Evolutionary conservation across 2,329 filamentous ascomycete genomes (phyloP).

Genomic region (Endoconidiophora laricicola): DNA sequence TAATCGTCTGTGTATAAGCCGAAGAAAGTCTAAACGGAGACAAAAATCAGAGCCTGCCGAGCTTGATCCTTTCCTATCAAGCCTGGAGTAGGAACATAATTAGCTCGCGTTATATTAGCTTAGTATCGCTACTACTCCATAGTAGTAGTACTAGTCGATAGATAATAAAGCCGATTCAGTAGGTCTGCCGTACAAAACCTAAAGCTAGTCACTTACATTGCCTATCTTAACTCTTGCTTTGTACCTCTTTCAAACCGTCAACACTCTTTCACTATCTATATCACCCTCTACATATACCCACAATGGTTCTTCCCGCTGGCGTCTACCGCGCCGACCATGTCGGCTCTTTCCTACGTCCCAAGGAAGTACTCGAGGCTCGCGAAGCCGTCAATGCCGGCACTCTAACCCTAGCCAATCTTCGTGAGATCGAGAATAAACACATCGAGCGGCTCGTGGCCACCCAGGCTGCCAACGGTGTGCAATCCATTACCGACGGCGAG

Average conservation of each 20-base stretch:
- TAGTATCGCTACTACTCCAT: too few species aligned
- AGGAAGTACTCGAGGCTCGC: conserved; percentile 9
- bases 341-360: conserved; percentile 11
- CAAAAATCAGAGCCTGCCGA: too few species aligned
- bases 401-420: conserved; percentile 25
- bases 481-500: conserved; percentile 52
- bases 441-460: conserved; percentile 48
- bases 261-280: background rate
- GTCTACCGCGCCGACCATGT: conserved; percentile 13
- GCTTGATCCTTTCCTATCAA: too few species aligned
- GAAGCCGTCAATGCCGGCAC: conserved; percentile 11
- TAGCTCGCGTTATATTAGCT: too few species aligned
- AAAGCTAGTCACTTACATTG: too few species aligned
- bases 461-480: conserved; percentile 46
- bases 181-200: too few species aligned
- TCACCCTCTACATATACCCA: background rate
- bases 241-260: background rate
- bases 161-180: too few species aligned
- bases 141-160: too few species aligned
- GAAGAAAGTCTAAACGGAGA: too few species aligned
- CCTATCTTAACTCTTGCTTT: too few species aligned
- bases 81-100: too few species aligned
- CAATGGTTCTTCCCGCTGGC: conserved; percentile 9
- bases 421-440: conserved; percentile 33
- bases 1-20: too few species aligned